Conservation (phyloP, 495 filamentous ascomycete species). For the Aspergillus avenaceus region DNA sequence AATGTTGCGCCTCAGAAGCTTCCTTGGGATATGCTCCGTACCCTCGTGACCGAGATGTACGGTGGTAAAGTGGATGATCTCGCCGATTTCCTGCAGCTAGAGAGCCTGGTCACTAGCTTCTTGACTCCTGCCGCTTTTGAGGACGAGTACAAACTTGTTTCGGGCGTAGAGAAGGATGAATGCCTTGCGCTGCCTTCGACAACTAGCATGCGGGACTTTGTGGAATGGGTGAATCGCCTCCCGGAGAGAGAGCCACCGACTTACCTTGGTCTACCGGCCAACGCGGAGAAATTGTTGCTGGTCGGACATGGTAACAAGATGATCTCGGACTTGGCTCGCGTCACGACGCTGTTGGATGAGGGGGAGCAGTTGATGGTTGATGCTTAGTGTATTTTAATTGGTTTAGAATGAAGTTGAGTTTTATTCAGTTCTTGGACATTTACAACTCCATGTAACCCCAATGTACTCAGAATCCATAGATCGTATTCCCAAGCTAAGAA, state of each 20-base stretch:
- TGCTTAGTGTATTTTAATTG: conserved; percentile 17
- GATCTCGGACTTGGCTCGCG: conserved; percentile 76
- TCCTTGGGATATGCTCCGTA: conserved; percentile 95
- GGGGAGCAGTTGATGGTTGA: conserved; percentile 88
- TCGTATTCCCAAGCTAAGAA: conserved; percentile 13
- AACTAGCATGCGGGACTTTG: conserved; percentile 81
- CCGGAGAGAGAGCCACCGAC: conserved; percentile 96
- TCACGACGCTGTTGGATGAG: conserved; percentile 85
- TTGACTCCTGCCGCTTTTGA: conserved; percentile 88
- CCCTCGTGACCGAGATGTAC: conserved; percentile 88
- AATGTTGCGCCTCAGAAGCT: conserved; percentile 92
- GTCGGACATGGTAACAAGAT: conserved; percentile 84
- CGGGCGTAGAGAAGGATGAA: conserved; percentile 54
- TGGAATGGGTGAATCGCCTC: conserved; percentile 84
- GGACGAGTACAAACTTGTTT: conserved; percentile 82
- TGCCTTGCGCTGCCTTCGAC: conserved; percentile 71
- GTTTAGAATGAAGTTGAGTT: neutral
- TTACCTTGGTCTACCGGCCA: conserved; percentile 91
- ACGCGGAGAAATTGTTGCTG: conserved; percentile 92
- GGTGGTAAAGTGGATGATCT: conserved; percentile 96
- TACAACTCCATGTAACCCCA: neutral
- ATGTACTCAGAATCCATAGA: conserved; percentile 17
- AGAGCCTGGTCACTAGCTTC: conserved; percentile 65
- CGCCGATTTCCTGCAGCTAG: conserved; percentile 73
- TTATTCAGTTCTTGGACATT: neutral